Conservation (phyloP, 2,329 filamentous ascomycete genomes). For the Fusarium equiseti region DNA sequence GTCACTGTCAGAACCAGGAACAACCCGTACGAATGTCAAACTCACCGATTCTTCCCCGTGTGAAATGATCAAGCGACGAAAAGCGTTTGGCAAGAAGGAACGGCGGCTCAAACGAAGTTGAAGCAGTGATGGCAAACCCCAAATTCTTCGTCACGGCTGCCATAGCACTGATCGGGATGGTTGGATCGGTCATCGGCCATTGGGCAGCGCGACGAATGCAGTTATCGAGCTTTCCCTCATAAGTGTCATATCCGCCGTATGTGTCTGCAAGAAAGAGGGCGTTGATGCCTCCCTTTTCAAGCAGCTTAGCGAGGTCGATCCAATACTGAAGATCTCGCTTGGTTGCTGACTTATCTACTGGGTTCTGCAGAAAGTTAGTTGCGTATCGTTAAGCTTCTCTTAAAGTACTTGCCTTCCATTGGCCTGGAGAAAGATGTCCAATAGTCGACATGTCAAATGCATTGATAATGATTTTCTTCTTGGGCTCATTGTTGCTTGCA, state of each 20-base stretch:
- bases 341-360: conserved; percentile 69
- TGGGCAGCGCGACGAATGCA: conserved; percentile 72
- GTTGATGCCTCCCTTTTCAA: conserved; percentile 73
- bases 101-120: conserved; percentile 72
- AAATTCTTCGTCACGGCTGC: conserved; percentile 74
- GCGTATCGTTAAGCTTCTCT: rapidly evolving
- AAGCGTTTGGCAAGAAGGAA: conserved; percentile 73
- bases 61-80: conserved; percentile 72
- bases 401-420: conserved; percentile 68
- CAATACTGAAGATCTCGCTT: conserved; percentile 73
- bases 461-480: conserved; percentile 66
- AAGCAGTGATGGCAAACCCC: conserved; percentile 72
- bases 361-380: conserved; percentile 59
- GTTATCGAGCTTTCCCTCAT: conserved; percentile 69
- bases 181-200: conserved; percentile 74
- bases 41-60: conserved; percentile 63
- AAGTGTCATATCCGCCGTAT: conserved; percentile 73
- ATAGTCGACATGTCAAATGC: conserved; percentile 76
- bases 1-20: not conserved
- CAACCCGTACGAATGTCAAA: rapidly evolving
- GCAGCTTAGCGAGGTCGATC: conserved; percentile 71
- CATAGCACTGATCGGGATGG: conserved; percentile 74
- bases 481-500: conserved; percentile 1
- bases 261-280: conserved; percentile 75
- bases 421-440: conserved; percentile 73